phyloP scores from a whole-genome alignment of 805 yeast species.

The Jamesozyma piceae region DNA sequence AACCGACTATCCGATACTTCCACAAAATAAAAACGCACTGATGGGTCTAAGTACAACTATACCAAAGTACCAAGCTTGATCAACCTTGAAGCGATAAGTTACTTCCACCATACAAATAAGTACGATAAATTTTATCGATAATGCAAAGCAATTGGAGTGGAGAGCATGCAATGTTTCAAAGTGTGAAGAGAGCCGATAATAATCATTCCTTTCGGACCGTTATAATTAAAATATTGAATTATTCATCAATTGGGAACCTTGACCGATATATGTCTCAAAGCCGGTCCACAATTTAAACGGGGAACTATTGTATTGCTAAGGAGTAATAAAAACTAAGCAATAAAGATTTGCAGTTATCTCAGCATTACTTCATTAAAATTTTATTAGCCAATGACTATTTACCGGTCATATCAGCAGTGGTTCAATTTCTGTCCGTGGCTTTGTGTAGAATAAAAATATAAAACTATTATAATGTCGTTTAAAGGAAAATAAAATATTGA shows the following conservation, averaged over 20 bases:
- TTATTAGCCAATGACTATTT: background rate
- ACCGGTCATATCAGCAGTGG: background rate
- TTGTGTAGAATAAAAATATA: too few relatives aligned
- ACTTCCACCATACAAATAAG: too few relatives aligned
- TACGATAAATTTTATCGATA: background rate
- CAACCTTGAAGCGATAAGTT: background rate
- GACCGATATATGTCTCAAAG: background rate
- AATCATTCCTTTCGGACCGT: background rate
- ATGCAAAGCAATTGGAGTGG: background rate
- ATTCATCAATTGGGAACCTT: background rate
- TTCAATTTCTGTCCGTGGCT: background rate
- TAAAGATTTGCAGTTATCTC: too few relatives aligned
- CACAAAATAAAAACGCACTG: too few relatives aligned
- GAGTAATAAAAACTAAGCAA: too few relatives aligned
- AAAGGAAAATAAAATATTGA: too few relatives aligned
- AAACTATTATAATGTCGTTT: too few relatives aligned
- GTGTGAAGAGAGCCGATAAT: background rate
- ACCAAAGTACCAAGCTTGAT: background rate
- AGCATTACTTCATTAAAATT: too few relatives aligned
- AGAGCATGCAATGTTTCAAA: background rate
- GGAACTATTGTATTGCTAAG: too few relatives aligned
- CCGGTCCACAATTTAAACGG: background rate
- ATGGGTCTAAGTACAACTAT: too few relatives aligned
- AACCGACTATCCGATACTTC: background rate
- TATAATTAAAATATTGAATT: background rate